Evolutionary conservation across 2,329 filamentous ascomycete genomes (phyloP).

Genomic region (Chaetomiaceae sp.): DNA sequence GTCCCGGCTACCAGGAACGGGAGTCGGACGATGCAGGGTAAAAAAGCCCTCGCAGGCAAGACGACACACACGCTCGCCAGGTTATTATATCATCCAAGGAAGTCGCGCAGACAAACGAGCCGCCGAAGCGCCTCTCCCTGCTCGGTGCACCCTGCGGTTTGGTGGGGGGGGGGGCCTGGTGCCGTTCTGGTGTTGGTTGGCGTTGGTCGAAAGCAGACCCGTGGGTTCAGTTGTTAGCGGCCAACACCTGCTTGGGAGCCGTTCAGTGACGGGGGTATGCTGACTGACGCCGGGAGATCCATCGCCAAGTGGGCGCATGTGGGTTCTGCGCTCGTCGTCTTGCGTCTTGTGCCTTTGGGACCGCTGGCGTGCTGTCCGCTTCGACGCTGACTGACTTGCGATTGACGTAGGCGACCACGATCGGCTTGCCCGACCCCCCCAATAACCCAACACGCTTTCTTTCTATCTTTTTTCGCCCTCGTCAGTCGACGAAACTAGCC

Average conservation of each 20-base stretch:
- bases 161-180: no score
- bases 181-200: no score
- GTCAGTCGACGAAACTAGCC: conserved; percentile 4
- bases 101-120: no score
- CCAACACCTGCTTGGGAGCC: no score
- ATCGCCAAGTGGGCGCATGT: conserved; percentile 1
- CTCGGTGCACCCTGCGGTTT: no score
- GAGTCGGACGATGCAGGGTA: background rate
- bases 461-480: no score
- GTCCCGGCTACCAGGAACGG: conserved; percentile 7
- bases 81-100: no score
- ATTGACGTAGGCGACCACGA: conserved; percentile 8
- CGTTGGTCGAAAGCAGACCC: no score
- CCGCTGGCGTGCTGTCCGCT: background rate
- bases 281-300: background rate
- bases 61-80: background rate
- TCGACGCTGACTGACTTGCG: background rate
- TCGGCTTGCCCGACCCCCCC: background rate
- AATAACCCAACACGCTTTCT: no score
- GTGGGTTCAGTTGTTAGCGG: no score
- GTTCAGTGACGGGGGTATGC: conserved; percentile 11
- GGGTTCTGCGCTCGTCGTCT: background rate
- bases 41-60: background rate
- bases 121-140: no score
- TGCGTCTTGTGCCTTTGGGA: background rate